Evolutionary conservation across 345 rosid genomes (phyloP).

Genomic region (Balakata baccata): DNA sequence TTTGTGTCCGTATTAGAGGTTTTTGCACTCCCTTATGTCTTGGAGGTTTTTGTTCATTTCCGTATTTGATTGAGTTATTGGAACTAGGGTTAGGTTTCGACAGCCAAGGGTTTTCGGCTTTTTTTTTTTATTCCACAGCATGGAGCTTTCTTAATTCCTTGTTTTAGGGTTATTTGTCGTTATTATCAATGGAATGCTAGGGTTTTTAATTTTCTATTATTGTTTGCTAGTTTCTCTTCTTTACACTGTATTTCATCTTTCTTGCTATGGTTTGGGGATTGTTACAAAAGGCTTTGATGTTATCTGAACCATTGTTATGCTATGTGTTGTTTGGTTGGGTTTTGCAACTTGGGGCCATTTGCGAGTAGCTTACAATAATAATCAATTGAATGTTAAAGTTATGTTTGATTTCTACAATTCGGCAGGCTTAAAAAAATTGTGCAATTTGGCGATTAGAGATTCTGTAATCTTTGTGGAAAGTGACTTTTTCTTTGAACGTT

Average conservation of each 20-base stretch:
- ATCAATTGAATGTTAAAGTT: no score
- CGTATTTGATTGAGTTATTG: slow-evolving; percentile 6
- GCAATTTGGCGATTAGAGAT: no score
- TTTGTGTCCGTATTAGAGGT: no score
- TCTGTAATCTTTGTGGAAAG: no score
- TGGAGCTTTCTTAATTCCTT: neutral
- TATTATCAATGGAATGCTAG: slow-evolving; percentile 1
- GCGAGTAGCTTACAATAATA: no score
- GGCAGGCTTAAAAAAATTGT: no score
- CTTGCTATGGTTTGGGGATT: neutral
- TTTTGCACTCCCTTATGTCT: no score
- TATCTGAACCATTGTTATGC: neutral
- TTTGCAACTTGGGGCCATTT: neutral
- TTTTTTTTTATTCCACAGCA: neutral
- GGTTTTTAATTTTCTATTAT: slow-evolving; percentile 16
- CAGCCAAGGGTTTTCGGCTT: neutral
- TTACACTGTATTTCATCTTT: slow-evolving; percentile 1
- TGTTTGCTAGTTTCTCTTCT: neutral
- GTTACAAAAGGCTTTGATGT: neutral
- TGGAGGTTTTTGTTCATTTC: neutral
- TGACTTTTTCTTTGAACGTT: no score
- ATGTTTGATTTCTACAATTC: no score
- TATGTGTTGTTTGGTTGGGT: neutral
- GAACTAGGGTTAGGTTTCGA: slow-evolving; percentile 24
- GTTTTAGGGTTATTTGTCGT: neutral